Evolutionary conservation across 2,329 filamentous ascomycete species (phyloP), one percentile per base, ranked within the genome.

Genomic region (Leptoxyphium fumago): DNA sequence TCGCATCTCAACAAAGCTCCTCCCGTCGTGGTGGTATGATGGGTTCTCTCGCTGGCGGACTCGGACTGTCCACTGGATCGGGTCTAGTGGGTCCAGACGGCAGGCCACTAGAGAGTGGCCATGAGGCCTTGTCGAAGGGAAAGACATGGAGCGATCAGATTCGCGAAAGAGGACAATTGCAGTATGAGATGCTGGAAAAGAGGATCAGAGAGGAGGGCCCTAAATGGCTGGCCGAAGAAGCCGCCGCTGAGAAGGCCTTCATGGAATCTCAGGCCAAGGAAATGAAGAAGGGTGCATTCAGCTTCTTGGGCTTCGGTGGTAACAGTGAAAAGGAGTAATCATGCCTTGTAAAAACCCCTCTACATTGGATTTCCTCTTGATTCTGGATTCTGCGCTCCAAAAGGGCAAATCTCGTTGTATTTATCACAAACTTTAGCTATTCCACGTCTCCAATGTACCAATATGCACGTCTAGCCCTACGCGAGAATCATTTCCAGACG

Each of bases 101-200:
- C 5, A 36, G 15, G 15, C 32, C 32, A 9, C 32, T 36, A 5
- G 53, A 88, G 59, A 78, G 74, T 53, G 73, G 83, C 1, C 73
- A 74, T 2, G 85, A 94, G 60, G 86, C 84, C 10, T 77, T 91
- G 48, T 80, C 83, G 2, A 80, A 94, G 64, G 91, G 89, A 55
- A 98, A 96, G 75, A 95, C 96, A 85, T 71, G 95, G 52, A 87
- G 88, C 65, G 91, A 98, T 60, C 80, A 94, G 63, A 87, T 91
- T 42, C 80, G 91, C 41, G 91, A 98, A 67, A 77, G 87, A 41
- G 91, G 91, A 29, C 84, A 88, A 67, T 81, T 82, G 62, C 83
- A 88, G 64, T 98, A 96, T 65, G 78, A 94, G 69, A 67, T 80
- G 53, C 74, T 96, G 49, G 89, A 96, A 64, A 81, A 80, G 65